These are phyloP conservation scores for Phlyctochytrium arcticum DNA, from an alignment of 192 early-diverging fungal species.

Conservation along the genomic window DNA sequence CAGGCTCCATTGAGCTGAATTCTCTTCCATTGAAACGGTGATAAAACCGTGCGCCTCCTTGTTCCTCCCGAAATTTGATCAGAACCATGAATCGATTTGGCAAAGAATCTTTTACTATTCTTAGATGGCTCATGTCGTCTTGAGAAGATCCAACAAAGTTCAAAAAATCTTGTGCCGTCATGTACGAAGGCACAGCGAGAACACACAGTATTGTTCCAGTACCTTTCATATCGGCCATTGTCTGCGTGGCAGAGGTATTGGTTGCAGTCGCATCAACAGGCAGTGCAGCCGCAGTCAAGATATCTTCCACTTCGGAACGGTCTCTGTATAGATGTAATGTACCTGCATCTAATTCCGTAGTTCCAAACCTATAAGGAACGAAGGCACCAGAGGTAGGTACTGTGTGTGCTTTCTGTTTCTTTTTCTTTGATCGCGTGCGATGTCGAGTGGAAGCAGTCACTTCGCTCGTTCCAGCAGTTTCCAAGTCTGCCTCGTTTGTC, in stretches of 20 bases:
- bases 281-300: conserved; percentile 4
- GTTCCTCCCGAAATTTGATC: conserved; percentile 65
- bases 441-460: not conserved
- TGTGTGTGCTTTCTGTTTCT: conserved; percentile 13
- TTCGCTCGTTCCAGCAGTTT: not conserved
- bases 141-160: conserved; percentile 71
- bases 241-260: conserved; percentile 9
- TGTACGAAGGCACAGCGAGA: conserved; percentile 83
- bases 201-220: conserved; percentile 55
- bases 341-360: conserved; percentile 48
- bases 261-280: not conserved
- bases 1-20: conserved; percentile 78
- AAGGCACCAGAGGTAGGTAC: conserved; percentile 29
- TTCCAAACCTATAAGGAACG: conserved; percentile 31
- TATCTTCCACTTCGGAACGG: conserved; percentile 29
- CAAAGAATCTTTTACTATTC: conserved; percentile 64
- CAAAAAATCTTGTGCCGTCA: conserved; percentile 87
- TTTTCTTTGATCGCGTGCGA: not conserved
- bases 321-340: conserved; percentile 67
- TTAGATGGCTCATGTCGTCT: conserved; percentile 68
- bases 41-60: conserved; percentile 65
- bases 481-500: not conserved
- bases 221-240: conserved; percentile 6
- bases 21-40: conserved; percentile 74
- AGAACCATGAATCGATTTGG: conserved; percentile 89